Base-by-base conservation (phyloP, 805 yeast species). In the Pichia nakasei region DNA sequence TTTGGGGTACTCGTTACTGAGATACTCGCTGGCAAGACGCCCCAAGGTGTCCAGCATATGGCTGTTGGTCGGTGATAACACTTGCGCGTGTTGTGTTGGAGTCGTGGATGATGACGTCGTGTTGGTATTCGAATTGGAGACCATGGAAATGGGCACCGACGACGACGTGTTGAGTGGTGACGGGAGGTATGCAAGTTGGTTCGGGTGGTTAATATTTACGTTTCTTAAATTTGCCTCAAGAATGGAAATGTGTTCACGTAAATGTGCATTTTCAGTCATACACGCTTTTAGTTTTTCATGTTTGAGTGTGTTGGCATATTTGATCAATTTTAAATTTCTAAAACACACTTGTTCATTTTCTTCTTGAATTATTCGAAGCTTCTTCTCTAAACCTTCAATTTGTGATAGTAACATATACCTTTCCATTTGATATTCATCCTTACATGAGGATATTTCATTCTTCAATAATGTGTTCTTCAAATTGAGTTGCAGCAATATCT, bases 11-110 rank as follows among this genome's bases (percentile, higher is more conserved):
- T 58, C 66, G 39, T 59, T 63, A 36, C 58, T 58, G 34, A 63
- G 48, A 9, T 63, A 66, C 41, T 62, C 65, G 8, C 63, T 52
- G 12, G 66, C 66, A 29, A 63, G 47, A 36, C 63, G 51, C 13
- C 68, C 68, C 22, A 63, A 48, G 0, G 68, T 62, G 42, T 63
- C 63, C 24, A 63, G 51, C 63, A 63, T 52, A 37, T 57, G 26
- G 8, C 51, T 35, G 11, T 43, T 49, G 1, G 51, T 37, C 8
- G 49, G 44, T 7, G 42, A 29, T n/a, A 20, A 18, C 2, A 17
- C 4, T 9, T n/a, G 20, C 8, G 19, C 20, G 7, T 6, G n/a
- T 32, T 32, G 19, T 17, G 11, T 32, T 32, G 34, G 20, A 9
- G 34, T 17, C 8, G 20, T 6, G 8, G 34, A 8, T n/a, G 34